These are phyloP conservation scores for Leccinum pachyderme DNA, from an alignment of 1,284 basidiomycete genomes.

Conservation along the genomic window DNA sequence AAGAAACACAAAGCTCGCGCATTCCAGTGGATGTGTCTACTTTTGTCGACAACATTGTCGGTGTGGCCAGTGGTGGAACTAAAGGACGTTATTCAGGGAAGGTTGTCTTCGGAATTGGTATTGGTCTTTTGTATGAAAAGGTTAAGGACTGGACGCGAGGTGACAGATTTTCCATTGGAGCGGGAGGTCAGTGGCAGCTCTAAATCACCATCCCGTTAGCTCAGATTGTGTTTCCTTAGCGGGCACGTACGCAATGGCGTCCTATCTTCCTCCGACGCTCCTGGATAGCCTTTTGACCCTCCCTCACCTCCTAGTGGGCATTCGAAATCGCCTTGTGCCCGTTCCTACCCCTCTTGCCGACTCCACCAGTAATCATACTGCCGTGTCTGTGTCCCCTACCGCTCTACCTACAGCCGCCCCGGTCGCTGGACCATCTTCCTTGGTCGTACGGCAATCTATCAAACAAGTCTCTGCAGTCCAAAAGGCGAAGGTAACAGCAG, in stretches of 20 bases:
- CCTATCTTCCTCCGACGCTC: slow-evolving; percentile 62
- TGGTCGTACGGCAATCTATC: slow-evolving; percentile 8
- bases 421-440: not conserved
- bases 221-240: slow-evolving; percentile 39
- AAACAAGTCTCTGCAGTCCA: not conserved
- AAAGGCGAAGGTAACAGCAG: not conserved
- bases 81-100: slow-evolving; percentile 36
- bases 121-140: slow-evolving; percentile 42
- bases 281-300: slow-evolving; percentile 64
- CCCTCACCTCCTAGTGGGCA: slow-evolving; percentile 59
- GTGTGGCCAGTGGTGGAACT: slow-evolving; percentile 54
- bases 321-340: slow-evolving; percentile 59
- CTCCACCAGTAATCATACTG: slow-evolving; percentile 22
- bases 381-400: slow-evolving; percentile 18
- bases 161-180: slow-evolving; percentile 65
- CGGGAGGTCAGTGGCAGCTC: slow-evolving; percentile 57
- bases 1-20: slow-evolving; percentile 42
- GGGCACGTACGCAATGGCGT: slow-evolving; percentile 63
- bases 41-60: slow-evolving; percentile 57
- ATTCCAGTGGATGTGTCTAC: slow-evolving; percentile 53
- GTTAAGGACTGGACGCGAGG: slow-evolving; percentile 52
- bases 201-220: not conserved
- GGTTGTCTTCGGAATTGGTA: slow-evolving; percentile 41
- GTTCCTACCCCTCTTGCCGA: slow-evolving; percentile 35
- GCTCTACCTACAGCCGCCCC: slow-evolving; percentile 6